These are phyloP conservation scores for Berkeleyomyces basicola DNA, from an alignment of 2,329 filamentous ascomycete genomes.

Conservation along the genomic window DNA sequence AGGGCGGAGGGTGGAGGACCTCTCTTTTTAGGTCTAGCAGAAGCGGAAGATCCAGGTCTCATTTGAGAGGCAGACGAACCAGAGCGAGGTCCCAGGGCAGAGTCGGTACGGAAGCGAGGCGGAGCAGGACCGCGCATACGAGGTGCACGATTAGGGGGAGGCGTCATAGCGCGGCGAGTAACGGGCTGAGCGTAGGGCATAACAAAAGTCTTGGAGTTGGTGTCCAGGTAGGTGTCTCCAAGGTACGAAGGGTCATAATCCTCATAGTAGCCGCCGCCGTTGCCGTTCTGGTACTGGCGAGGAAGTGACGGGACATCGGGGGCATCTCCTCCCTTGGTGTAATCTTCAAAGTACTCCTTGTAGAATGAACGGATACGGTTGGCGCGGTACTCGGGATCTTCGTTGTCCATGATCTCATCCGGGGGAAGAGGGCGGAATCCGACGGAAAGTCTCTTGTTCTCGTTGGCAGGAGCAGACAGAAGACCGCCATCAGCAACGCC, in stretches of 20 bases:
- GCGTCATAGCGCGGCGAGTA: conserved; percentile 85
- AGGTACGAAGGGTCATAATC: conserved; percentile 58
- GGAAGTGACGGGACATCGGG: conserved; percentile 27
- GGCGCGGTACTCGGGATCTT: conserved; percentile 85
- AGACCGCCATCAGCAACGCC: conserved; percentile 19
- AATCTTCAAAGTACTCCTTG: conserved; percentile 97
- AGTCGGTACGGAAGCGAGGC: conserved; percentile 20
- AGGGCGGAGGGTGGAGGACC: conserved; percentile 57
- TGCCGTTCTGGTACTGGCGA: conserved; percentile 17
- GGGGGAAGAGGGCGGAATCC: conserved; percentile 75
- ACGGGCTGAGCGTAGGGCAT: conserved; percentile 75
- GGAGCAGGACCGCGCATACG: conserved; percentile 27
- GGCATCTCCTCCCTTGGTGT: conserved; percentile 27
- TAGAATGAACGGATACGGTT: conserved; percentile 98
- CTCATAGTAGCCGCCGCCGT: conserved; percentile 41
- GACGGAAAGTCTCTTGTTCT: conserved; percentile 45
- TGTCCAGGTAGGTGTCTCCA: conserved; percentile 53
- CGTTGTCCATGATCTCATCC: conserved; percentile 58
- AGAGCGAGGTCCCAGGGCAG: conserved; percentile 17
- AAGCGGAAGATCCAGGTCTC: conserved; percentile 49
- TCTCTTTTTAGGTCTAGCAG: conserved; percentile 21
- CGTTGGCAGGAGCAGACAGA: conserved; percentile 38
- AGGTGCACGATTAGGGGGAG: conserved; percentile 47
- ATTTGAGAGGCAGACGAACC: conserved; percentile 21
- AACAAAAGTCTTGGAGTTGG: conserved; percentile 52